Base-by-base conservation (phyloP, 2,329 filamentous ascomycete genomes). In the Aspergillus chevalieri region DNA sequence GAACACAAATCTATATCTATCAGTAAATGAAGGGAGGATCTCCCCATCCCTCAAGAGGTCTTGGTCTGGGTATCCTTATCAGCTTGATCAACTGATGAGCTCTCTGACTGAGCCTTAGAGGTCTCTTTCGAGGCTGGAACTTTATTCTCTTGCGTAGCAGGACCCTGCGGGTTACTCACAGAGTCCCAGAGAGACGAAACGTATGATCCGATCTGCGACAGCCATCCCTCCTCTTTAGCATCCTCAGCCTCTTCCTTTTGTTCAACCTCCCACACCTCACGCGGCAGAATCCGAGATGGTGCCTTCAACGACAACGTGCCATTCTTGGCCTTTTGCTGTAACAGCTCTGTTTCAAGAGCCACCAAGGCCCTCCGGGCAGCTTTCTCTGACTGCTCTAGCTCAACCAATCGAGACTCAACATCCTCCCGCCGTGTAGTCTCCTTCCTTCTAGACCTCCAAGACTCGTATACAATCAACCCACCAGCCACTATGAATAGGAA, bases 401-500 rank as follows among this genome's bases (percentile, higher is more conserved):
- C 77, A 41, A 75, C 74, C 10, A 87, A 59, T 19, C 81, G 72
- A 49, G 83, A 81, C 2, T 77, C 74, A 3, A 86, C 78, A 52
- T 82, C 79, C 49, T 84, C 81, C 48, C 82, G 68, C 44, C 81
- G 72, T 19, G 74, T 79, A 44, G 70, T 77, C 53, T 82, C 82
- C 62, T 86, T 86, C 51, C 79, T 73, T 47, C 81, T 72, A 26
- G 79, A 78, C 48, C 83, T 70, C 75, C 77, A 81, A 17, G 78
- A 77, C 60, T 87, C 83, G 47, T 81, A 81, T 0, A 86, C 64
- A 42, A 87, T 81, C 51, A 86, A 66, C 0, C 78, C 72, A 5
- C 80, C 82, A 1, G 80, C 84, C 10, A 86, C 84, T 3, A 76
- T 58, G 57, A 86, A 86, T 36, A 87, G 74, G 61, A 87, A 87